Evolutionary conservation across 2,329 filamentous ascomycete species (phyloP).

Genomic region (Stemphylium lycopersici): DNA sequence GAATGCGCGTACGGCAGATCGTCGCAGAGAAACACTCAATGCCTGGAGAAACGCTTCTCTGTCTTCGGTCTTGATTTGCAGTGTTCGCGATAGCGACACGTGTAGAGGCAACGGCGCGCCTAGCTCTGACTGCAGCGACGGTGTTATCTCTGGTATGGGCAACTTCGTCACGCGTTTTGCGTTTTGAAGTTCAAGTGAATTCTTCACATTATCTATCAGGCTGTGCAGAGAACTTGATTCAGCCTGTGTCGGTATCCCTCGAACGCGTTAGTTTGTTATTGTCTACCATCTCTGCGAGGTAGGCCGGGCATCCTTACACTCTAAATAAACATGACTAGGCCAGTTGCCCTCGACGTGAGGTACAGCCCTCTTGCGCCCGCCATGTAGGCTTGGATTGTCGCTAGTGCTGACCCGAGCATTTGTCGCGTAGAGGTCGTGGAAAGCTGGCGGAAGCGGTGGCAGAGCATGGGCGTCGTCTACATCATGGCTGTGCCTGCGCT

Average conservation of each 20-base stretch:
- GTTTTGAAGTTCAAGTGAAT: conserved; percentile 25
- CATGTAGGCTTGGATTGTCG: conserved; percentile 85
- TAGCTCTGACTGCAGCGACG: conserved; percentile 77
- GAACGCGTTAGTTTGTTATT: conserved; percentile 36
- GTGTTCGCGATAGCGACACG: conserved; percentile 84
- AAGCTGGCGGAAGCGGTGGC: conserved; percentile 77
- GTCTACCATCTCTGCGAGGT: conserved; percentile 15
- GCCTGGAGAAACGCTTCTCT: conserved; percentile 70
- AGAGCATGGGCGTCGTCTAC: conserved; percentile 47
- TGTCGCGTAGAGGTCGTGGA: conserved; percentile 89
- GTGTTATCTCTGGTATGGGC: conserved; percentile 59
- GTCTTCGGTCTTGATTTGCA: conserved; percentile 74
- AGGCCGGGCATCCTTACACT: conserved; percentile 69
- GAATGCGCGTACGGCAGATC: conserved; percentile 60
- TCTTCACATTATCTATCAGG: conserved; percentile 38
- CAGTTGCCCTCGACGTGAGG: conserved; percentile 90
- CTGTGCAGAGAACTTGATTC: conserved; percentile 38
- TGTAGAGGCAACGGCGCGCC: conserved; percentile 81
- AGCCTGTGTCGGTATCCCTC: conserved; percentile 48
- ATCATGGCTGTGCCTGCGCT: conserved; percentile 41
- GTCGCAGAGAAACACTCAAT: conserved; percentile 54
- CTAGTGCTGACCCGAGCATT: conserved; percentile 75
- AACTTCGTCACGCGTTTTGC: conserved; percentile 29
- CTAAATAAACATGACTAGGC: conserved; percentile 90
- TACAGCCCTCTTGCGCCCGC: conserved; percentile 78